Base-by-base conservation (phyloP, 2,329 filamentous ascomycete genomes). In the Trichophyton benhamiae region DNA sequence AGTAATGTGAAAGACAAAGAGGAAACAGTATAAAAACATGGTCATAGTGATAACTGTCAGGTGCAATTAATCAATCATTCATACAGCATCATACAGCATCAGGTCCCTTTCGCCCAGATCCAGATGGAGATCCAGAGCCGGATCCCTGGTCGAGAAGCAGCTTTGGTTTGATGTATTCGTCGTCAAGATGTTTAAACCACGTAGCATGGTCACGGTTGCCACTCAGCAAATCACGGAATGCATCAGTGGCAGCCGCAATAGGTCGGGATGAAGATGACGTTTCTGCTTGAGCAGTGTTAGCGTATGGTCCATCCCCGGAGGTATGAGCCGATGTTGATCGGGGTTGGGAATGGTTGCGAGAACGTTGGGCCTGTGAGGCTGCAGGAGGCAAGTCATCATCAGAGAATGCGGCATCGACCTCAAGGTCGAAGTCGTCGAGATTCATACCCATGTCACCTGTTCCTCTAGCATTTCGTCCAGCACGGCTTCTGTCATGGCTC, bases 121-220 rank as follows among this genome's bases (percentile, higher is more conserved):
- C 64, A 27, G 46, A 52, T 52, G 20, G 20, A 15, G 46, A 27
- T 27, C 46, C 46, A 52, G 52, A 55, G 42, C 74, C 73, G 27
- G 74, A 75, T 30, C 63, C 64, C 53, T 87, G 87, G 75, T 96
- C 91, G 20, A 97, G 81, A 66, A 97, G 75, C 61, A 97, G 76
- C 71, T 87, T 89, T 17, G 92, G 92, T 79, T 97, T 97, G 74
- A 97, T 91, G 72, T 91, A 96, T 63, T 91, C 90, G 74, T 99
- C 94, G 72, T 99, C 94, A 63, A 99, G 78, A 75, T 96, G 91
- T 67, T 86, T 86, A 74, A 99, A 95, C 76, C 95, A 84, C 53
- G 88, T 90, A 8, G 89, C 88, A 52, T 95, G 91, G 72, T 99
- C 94, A 58, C 95, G 90, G 0, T 87, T 83, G 0, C 85, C 84